These are phyloP conservation scores for Phytopythium chamaehyphon DNA, from an alignment of 352 stramenopile species.

Conservation along the genomic window DNA sequence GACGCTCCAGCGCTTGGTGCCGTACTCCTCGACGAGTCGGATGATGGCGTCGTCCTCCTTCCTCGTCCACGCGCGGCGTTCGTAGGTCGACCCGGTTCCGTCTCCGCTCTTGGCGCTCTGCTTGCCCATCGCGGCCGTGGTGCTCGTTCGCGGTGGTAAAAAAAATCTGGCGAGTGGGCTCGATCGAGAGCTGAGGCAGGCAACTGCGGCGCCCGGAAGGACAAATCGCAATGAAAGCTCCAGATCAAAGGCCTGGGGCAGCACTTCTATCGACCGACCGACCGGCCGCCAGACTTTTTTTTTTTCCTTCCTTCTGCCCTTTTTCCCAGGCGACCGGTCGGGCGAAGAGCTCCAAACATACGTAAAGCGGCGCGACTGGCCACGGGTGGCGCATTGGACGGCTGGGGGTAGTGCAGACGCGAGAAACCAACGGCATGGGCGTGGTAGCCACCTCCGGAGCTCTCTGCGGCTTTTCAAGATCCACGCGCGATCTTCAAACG, in stretches of 20 bases:
- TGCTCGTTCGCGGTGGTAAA: not conserved
- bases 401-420: not conserved
- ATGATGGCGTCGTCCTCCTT: slow-evolving; percentile 87
- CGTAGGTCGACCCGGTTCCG: slow-evolving; percentile 61
- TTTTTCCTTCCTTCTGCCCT: slow-evolving; percentile 2
- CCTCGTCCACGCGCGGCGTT: slow-evolving; percentile 78
- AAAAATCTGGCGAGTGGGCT: too few relatives aligned
- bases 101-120: slow-evolving; percentile 37
- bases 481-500: too few relatives aligned
- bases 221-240: too few relatives aligned
- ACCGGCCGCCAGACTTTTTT: not conserved
- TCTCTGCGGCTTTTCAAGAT: too few relatives aligned
- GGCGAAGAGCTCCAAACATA: too few relatives aligned
- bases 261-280: too few relatives aligned
- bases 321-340: not conserved
- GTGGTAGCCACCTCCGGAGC: too few relatives aligned
- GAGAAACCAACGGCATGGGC: not conserved
- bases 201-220: too few relatives aligned
- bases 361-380: too few relatives aligned
- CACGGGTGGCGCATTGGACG: not conserved
- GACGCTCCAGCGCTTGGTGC: slow-evolving; percentile 84
- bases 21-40: slow-evolving; percentile 80
- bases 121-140: slow-evolving; percentile 36
- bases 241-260: too few relatives aligned
- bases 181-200: too few relatives aligned